A percentile compares a stretch with the other conserved stretches of the same genome.
These are phyloP conservation scores for Pseudocercospora crystallina DNA, from an alignment of 2,329 filamentous ascomycete species.

Conservation along the genomic window DNA sequence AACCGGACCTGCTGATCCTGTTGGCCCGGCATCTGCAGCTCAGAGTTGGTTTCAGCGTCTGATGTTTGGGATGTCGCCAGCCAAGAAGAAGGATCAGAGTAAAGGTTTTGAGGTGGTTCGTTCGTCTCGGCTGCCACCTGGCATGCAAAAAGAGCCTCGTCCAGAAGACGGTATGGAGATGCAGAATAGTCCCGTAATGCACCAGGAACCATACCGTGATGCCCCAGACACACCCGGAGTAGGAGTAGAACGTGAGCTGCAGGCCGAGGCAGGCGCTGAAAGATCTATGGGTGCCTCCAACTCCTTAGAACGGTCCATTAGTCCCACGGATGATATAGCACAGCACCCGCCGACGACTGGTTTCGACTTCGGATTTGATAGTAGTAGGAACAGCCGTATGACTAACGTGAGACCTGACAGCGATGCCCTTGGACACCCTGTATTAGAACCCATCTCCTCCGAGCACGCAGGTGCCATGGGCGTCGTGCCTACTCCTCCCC, in stretches of 20 bases:
- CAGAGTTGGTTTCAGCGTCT: slow-evolving; percentile 83
- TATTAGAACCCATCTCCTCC: slow-evolving; percentile 22
- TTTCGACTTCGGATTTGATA: slow-evolving; percentile 29
- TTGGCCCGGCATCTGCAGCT: slow-evolving; percentile 83
- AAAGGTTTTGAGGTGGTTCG: slow-evolving; percentile 97
- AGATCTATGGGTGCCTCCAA: slow-evolving; percentile 8
- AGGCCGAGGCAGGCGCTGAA: slow-evolving; percentile 22
- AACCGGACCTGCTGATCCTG: slow-evolving; percentile 92
- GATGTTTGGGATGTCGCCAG: slow-evolving; percentile 47
- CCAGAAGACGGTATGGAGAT: slow-evolving; percentile 54
- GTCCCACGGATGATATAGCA: slow-evolving; percentile 17
- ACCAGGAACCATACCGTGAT: slow-evolving; percentile 35
- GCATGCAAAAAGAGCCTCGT: slow-evolving; percentile 58
- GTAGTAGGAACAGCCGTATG: slow-evolving; percentile 6
- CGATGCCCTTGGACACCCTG: slow-evolving; percentile 22
- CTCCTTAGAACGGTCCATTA: slow-evolving; percentile 15
- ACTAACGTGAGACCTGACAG: slow-evolving; percentile 21
- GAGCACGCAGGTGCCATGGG: slow-evolving; percentile 23
- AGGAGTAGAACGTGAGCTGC: slow-evolving; percentile 8
- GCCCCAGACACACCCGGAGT: slow-evolving; percentile 21
- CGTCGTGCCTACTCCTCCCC: slow-evolving; percentile 5
- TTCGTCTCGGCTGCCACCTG: slow-evolving; percentile 76
- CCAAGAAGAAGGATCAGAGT: slow-evolving; percentile 83
- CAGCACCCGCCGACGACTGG: slow-evolving; percentile 2
- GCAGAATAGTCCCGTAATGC: slow-evolving; percentile 34